These are phyloP conservation scores for Sphaerulina populicola DNA, from an alignment of 2,329 filamentous ascomycete species.

Conservation along the genomic window DNA sequence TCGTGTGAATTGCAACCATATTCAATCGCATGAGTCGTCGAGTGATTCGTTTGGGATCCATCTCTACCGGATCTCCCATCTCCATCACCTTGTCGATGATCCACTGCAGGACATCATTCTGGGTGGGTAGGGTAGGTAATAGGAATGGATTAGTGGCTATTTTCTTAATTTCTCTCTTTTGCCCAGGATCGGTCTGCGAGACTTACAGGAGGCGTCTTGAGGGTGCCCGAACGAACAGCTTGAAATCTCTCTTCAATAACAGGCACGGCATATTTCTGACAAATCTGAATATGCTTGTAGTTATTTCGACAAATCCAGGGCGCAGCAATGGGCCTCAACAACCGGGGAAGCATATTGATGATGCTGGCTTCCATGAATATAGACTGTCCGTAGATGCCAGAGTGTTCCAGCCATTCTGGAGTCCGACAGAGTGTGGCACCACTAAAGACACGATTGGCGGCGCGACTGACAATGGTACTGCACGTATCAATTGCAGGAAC, in stretches of 20 bases:
- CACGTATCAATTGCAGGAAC: constrained; percentile 7
- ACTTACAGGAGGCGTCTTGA: constrained; percentile 3
- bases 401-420: constrained; percentile 14
- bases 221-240: background rate
- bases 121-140: background rate
- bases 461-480: constrained; percentile 16
- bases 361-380: constrained; percentile 13
- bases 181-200: too few relatives aligned
- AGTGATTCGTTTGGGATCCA: constrained; percentile 12
- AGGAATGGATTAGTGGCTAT: background rate
- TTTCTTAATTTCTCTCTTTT: background rate
- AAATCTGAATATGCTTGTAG: background rate
- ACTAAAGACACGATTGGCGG: constrained; percentile 19
- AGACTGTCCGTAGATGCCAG: constrained; percentile 9
- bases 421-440: constrained; percentile 19
- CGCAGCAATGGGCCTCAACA: background rate
- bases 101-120: constrained; percentile 18
- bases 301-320: background rate
- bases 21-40: constrained; percentile 19
- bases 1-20: constrained; percentile 25
- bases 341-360: constrained; percentile 14
- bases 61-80: constrained; percentile 3
- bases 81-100: constrained; percentile 11
- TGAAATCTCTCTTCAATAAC: constrained; percentile 4
- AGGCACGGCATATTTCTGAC: background rate